Percentiles rank a stretch among this genome's conserved stretches.
Evolutionary conservation across 1,139 yeast species (phyloP).

Genomic region (Yamadazyma diospyri): DNA sequence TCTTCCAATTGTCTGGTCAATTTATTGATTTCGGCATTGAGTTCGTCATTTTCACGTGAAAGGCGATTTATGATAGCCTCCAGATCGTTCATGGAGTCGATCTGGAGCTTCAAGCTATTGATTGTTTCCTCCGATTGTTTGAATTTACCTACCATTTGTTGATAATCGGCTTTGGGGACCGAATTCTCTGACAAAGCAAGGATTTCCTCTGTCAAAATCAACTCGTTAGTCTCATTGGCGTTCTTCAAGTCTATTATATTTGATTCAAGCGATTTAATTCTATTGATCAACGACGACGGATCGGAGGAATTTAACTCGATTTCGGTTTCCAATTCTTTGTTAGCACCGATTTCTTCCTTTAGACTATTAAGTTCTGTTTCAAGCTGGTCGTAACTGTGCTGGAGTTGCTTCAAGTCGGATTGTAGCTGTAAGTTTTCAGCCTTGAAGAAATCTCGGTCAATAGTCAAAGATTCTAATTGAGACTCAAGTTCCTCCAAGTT

Average conservation of each 20-base stretch:
- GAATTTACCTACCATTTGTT: constrained; percentile 27
- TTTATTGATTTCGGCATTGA: constrained; percentile 34
- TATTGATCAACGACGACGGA: constrained; percentile 19
- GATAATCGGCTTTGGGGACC: constrained; percentile 6
- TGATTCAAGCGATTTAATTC: constrained; percentile 34
- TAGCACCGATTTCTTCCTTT: constrained; percentile 45
- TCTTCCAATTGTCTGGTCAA: constrained; percentile 49
- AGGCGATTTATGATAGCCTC: constrained; percentile 52
- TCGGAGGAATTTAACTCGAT: constrained; percentile 20
- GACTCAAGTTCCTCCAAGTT: constrained; percentile 28
- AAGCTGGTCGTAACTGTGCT: constrained; percentile 34
- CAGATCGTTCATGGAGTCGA: constrained; percentile 42
- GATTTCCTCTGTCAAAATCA: constrained; percentile 19
- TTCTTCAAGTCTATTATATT: constrained; percentile 39
- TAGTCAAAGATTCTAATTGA: constrained; percentile 45
- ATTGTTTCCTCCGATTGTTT: constrained; percentile 39
- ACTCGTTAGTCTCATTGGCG: constrained; percentile 25
- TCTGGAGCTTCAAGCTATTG: constrained; percentile 38
- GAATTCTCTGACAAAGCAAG: constrained; percentile 16
- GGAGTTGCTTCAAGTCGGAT: constrained; percentile 25
- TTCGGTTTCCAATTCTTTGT: constrained; percentile 38
- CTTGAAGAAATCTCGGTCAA: constrained; percentile 53
- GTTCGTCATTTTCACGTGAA: constrained; percentile 50
- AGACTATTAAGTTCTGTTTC: constrained; percentile 38
- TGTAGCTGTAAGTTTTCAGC: constrained; percentile 37